Base-by-base conservation (phyloP, 164 flowering plant species). In the Dillenia suffruticosa region DNA sequence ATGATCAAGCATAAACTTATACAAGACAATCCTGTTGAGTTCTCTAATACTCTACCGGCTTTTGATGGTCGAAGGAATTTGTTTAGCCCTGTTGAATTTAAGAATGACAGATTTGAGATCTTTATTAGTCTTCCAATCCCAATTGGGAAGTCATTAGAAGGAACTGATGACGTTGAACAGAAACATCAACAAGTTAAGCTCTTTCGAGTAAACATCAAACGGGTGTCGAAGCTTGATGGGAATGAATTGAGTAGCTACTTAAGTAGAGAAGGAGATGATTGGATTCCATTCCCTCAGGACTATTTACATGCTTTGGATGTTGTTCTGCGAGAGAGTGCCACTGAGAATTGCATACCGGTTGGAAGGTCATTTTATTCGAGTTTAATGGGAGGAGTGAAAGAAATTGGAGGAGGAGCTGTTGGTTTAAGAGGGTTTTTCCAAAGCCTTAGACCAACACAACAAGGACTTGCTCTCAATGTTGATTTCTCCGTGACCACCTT, bases 261-360 rank as follows among this genome's bases (percentile, higher is more conserved):
- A 81, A 72, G 69, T 61, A 80, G 75, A 53, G 82, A 78, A 48
- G 88, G 59, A 11, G 84, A 78, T 13, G 85, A 79, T 44, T 80
- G 76, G 71, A 43, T 61, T 17, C 97, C 91, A 1, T 75, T 93
- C 53, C 98, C 98, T 57, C 98, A 93, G 62, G 95, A 93, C 46
- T 90, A 87, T 74, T 88, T 90, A 60, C 98, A 87, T 68, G 97
- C 97, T 17, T 72, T 93, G 65, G 98, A 93, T 77, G 87, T 93
- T 45, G 86, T 89, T 9, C 57, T 93, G 58, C 67, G 98, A 58
- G 97, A 93, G 76, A 62, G 73, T 40, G 81, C 97, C 0, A 51
- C 74, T 0, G 92, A 88, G 82, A 87, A 79, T 57, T 88, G 98
- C 54, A 71, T 82, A 43, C 68, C 87, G 1, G 75, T 79, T 2